Percentiles rank a stretch among this genome's conserved stretches.
These are phyloP conservation scores for Xanthoconium stramineum DNA, from an alignment of 768 basidiomycete genomes.

Conservation along the genomic window DNA sequence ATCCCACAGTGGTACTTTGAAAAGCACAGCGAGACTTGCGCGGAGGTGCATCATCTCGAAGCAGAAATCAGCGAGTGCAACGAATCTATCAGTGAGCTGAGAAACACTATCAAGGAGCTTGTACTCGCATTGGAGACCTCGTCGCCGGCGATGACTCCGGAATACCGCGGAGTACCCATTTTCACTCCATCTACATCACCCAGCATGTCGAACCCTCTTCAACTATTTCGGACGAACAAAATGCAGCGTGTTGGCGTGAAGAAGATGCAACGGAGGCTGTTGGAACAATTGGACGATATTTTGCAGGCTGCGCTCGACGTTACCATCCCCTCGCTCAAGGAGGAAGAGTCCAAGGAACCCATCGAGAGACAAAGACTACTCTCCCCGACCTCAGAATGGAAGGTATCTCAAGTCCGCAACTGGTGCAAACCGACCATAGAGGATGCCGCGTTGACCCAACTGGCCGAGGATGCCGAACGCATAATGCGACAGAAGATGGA, in stretches of 20 bases:
- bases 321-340: conserved; percentile 83
- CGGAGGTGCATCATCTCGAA: conserved; percentile 92
- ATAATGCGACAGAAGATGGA: conserved; percentile 92
- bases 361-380: conserved; percentile 90
- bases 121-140: conserved; percentile 66
- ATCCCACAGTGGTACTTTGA: conserved; percentile 99
- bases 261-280: conserved; percentile 73
- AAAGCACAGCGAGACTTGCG: conserved; percentile 99
- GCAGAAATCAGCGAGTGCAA: conserved; percentile 93
- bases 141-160: conserved; percentile 63
- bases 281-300: conserved; percentile 87
- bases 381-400: conserved; percentile 85
- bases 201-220: conserved; percentile 68
- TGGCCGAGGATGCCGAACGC: conserved; percentile 84
- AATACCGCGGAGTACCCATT: conserved; percentile 87
- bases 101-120: conserved; percentile 81
- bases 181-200: conserved; percentile 73
- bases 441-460: conserved; percentile 77
- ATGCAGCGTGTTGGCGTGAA: conserved; percentile 79
- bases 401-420: conserved; percentile 74
- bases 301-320: conserved; percentile 77
- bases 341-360: conserved; percentile 87
- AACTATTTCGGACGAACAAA: conserved; percentile 72
- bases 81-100: conserved; percentile 85
- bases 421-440: conserved; percentile 87